Base-by-base conservation (phyloP, 139 green algal genomes). In the Picochlorum costavermella region DNA sequence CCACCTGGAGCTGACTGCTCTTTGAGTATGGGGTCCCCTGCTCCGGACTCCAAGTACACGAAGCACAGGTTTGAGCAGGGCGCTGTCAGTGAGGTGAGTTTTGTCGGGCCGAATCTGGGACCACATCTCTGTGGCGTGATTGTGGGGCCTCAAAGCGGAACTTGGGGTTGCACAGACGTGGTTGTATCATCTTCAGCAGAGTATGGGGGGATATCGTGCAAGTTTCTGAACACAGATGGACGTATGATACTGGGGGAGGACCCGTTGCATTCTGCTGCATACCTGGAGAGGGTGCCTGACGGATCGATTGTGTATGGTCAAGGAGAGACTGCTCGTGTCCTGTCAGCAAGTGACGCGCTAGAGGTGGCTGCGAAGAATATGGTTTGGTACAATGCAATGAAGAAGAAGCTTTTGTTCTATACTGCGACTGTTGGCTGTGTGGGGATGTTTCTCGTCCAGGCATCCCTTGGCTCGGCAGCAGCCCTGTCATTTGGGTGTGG, bases 401-500 rank as follows among this genome's bases (percentile, higher is more conserved):
- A 93, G 72, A 33, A 48, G 1, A 75, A 77, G 3, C 70, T 94
- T 37, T 64, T 86, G 23, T 30, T 76, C 2, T 74, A 72, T 29
- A 93, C 79, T 2, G 74, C 81, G 1, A 66, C 77, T 6, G 75
- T 93, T 28, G 82, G 84, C 6, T 60, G 61, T 2, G 48, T 72
- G 25, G 86, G 86, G 31, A 80, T 62, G 17, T 63, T 36, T 6
- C 46, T 88, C 17, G 68, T 78, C 5, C 69, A 76, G 56, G 50
- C 56, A 68, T 5, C 56, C 6, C 43, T 65, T 45, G 64, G 84
- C 64, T 9, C 66, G 31, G 63, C 64, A 37, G 44, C 76, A 36
- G 86, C 86, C 17, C 28, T 81, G 57, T 84, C 85, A 1, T 92
- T 93, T 81, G 74, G 73, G 2, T 60, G 81, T 11, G 86, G 86